Conservation (phyloP, 1,139 yeast species). For the Taiozyma onychis region DNA sequence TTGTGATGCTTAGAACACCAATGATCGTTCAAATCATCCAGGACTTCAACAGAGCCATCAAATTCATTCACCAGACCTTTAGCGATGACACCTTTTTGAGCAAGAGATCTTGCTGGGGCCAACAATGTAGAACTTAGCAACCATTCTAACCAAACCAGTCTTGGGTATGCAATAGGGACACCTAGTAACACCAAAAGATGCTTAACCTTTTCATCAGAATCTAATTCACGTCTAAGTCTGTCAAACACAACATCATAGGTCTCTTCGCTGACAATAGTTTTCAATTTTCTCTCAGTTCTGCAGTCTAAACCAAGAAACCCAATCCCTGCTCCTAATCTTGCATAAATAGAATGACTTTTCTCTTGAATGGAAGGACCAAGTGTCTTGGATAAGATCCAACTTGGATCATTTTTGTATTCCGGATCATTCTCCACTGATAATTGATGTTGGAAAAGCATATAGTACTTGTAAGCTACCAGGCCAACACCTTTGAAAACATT, state of each 20-base stretch:
- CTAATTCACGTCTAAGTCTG: constrained; percentile 51
- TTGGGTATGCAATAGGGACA: constrained; percentile 91
- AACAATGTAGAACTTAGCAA: constrained; percentile 58
- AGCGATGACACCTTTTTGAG: constrained; percentile 60
- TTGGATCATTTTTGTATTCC: constrained; percentile 37
- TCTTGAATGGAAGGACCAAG: constrained; percentile 66
- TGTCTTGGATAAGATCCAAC: constrained; percentile 50
- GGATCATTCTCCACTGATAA: constrained; percentile 43
- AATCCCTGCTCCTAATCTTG: constrained; percentile 68
- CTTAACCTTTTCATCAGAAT: constrained; percentile 48
- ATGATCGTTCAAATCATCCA: constrained; percentile 92
- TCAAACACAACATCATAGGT: constrained; percentile 60
- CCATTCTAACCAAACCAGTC: constrained; percentile 84
- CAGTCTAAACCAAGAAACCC: constrained; percentile 82
- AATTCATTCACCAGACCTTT: constrained; percentile 80
- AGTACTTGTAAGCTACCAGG: constrained; percentile 72
- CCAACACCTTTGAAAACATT: constrained; percentile 70
- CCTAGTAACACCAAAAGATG: constrained; percentile 84
- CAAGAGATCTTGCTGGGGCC: constrained; percentile 61
- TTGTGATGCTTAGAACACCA: constrained; percentile 92
- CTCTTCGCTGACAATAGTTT: constrained; percentile 46
- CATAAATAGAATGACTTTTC: constrained; percentile 59
- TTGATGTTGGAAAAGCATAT: constrained; percentile 89
- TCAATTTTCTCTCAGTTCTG: constrained; percentile 77
- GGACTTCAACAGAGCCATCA: constrained; percentile 83